Conservation (phyloP, 352 stramenopile genomes). For the Pythium pyrilobum region DNA sequence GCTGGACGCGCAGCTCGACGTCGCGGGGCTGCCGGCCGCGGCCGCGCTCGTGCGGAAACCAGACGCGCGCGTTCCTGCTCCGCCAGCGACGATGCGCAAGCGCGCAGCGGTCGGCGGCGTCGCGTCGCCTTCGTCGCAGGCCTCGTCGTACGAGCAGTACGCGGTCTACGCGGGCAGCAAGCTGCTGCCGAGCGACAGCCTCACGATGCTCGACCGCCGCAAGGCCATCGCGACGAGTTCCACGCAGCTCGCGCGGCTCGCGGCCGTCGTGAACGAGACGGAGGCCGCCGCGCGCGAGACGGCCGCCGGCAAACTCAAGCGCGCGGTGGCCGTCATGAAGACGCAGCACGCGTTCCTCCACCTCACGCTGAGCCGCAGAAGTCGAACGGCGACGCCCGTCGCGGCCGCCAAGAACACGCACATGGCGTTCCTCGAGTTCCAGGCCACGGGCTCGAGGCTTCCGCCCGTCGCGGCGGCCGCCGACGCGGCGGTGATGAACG, state of each 20-base stretch:
- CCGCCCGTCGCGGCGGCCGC: background rate
- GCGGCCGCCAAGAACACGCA: constrained; percentile 47
- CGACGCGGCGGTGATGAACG: constrained; percentile 38
- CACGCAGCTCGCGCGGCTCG: constrained; percentile 33
- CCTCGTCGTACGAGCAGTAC: constrained; percentile 29
- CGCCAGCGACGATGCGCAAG: constrained; percentile 15
- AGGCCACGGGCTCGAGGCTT: background rate
- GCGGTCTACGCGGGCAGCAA: constrained; percentile 46
- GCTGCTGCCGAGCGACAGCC: constrained; percentile 22
- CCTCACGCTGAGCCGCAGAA: background rate
- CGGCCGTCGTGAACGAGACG: background rate
- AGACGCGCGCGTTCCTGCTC: no score
- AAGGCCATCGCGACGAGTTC: constrained; percentile 25
- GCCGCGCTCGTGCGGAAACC: constrained; percentile 7
- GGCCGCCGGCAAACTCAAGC: background rate
- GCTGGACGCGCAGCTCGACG: constrained; percentile 15
- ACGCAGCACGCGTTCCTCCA: constrained; percentile 20
- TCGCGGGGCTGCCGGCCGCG: background rate
- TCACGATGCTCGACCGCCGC: constrained; percentile 37
- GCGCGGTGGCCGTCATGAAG: constrained; percentile 9
- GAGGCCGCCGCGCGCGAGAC: background rate
- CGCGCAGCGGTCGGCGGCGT: constrained; percentile 10
- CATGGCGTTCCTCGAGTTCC: constrained; percentile 59
- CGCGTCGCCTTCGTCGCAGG: background rate
- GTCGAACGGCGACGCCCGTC: no score